Evolutionary conservation across 2,329 filamentous ascomycete species (phyloP).

Genomic region (Arthrobotrys conoides): DNA sequence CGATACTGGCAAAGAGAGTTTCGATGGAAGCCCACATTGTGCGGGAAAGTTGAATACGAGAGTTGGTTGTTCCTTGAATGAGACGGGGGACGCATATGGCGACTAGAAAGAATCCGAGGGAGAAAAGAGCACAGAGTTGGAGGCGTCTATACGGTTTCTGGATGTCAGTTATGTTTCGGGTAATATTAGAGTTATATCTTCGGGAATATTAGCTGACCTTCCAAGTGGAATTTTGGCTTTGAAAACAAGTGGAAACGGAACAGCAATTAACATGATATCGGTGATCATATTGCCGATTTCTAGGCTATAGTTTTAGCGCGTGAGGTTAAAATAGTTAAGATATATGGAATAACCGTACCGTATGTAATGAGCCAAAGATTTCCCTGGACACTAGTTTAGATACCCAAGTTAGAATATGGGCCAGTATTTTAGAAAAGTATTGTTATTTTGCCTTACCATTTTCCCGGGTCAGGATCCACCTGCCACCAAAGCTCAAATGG

Average conservation of each 20-base stretch:
- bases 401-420: not conserved
- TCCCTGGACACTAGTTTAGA: slow-evolving; percentile 34
- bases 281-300: slow-evolving; percentile 56
- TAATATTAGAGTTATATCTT: not conserved
- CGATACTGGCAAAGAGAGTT: slow-evolving; percentile 49
- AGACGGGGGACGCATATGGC: slow-evolving; percentile 45
- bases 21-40: slow-evolving; percentile 55
- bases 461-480: slow-evolving; percentile 39
- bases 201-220: slow-evolving; percentile 27
- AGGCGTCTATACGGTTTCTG: slow-evolving; percentile 27
- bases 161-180: not conserved
- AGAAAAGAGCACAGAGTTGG: slow-evolving; percentile 45
- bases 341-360: slow-evolving; percentile 18
- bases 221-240: slow-evolving; percentile 35
- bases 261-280: slow-evolving; percentile 44
- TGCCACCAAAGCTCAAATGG: slow-evolving; percentile 53
- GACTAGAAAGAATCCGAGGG: slow-evolving; percentile 49
- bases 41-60: slow-evolving; percentile 36
- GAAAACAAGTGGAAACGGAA: slow-evolving; percentile 50
- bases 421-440: not conserved
- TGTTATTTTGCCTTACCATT: slow-evolving; percentile 23
- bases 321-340: not conserved
- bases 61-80: slow-evolving; percentile 41
- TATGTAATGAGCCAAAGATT: slow-evolving; percentile 53
- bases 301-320: slow-evolving; percentile 5